Base-by-base conservation (phyloP, 2,329 filamentous ascomycete genomes). In the Lachnellula suecica region DNA sequence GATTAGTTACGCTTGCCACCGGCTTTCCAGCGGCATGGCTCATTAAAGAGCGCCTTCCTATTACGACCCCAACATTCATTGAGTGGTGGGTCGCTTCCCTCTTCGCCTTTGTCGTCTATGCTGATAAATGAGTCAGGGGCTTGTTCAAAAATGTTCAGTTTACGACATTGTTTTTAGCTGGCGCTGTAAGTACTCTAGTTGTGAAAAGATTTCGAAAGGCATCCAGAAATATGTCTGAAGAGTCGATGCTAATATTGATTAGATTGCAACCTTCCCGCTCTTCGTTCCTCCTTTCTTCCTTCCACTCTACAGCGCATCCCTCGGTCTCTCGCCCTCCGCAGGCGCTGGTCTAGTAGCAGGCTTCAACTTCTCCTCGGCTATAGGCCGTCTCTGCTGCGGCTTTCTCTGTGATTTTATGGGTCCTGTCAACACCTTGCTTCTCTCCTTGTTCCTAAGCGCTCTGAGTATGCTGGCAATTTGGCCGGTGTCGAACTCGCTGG, bases 251-350 rank as follows among this genome's bases (percentile, higher is more conserved):
- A 35, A 35, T n/a, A 13, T 8, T n/a, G 6, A 13, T 59, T 79
- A 4, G 0, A 72, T 85, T 9, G 81, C 73, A 1, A 83, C 79
- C 1, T 85, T 85, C 56, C 77, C 82, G 0, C 73, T 85, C 15
- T 76, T 83, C 51, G 81, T 85, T 0, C 80, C 82, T 0, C 79
- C 82, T 0, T 85, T 83, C 68, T 85, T 84, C 62, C 67, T 85
- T 0, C 82, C 82, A 0, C 68, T 84, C 0, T 83, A 82, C 58
- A 74, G 73, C 24, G 68, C 72, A 4, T 79, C 80, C 0, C 70
- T 86, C n/a, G 78, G 79, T 0, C 68, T 85, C 7, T 72, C 74
- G 0, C 74, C 79, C 1, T 70, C 70, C 7, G 74, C 73, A 0
- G 83, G 82, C 0, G 82, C 83, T 0, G 80, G 71, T 10, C 68